Percentiles rank a stretch among this genome's conserved stretches.
phyloP scores from a whole-genome alignment of 805 yeast species.

The Tetrapisispora iriomotensis region DNA sequence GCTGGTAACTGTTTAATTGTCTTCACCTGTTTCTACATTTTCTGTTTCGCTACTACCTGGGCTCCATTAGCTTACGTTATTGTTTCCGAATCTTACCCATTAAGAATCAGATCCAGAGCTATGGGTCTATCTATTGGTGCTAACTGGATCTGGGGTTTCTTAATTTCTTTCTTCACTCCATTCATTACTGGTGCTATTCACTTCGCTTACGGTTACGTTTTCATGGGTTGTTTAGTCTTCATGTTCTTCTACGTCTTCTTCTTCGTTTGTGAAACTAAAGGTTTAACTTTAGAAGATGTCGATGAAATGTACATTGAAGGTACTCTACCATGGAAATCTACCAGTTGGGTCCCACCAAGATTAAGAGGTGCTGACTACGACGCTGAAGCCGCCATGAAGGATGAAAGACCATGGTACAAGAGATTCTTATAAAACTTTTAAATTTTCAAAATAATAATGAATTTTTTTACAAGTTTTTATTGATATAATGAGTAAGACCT shows the following conservation, averaged over 20 bases:
- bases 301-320: constrained; percentile 46
- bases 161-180: constrained; percentile 63
- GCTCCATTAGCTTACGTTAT: constrained; percentile 62
- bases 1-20: constrained; percentile 66
- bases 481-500: not conserved
- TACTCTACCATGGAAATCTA: constrained; percentile 36
- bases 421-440: constrained; percentile 2
- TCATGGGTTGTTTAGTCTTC: constrained; percentile 46
- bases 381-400: constrained; percentile 18
- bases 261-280: constrained; percentile 67
- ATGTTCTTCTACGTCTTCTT: constrained; percentile 56
- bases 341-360: constrained; percentile 40
- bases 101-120: constrained; percentile 54
- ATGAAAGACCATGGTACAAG: constrained; percentile 18
- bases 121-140: constrained; percentile 51
- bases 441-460: not conserved
- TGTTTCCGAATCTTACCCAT: constrained; percentile 61
- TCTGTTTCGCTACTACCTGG: constrained; percentile 70
- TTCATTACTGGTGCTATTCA: constrained; percentile 53
- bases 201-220: constrained; percentile 58
- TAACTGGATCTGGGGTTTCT: constrained; percentile 60
- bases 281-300: constrained; percentile 70
- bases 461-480: not conserved
- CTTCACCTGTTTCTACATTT: constrained; percentile 58
- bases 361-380: constrained; percentile 22